These are phyloP conservation scores for Mycena rosella DNA, from an alignment of 768 basidiomycete species.

Conservation along the genomic window DNA sequence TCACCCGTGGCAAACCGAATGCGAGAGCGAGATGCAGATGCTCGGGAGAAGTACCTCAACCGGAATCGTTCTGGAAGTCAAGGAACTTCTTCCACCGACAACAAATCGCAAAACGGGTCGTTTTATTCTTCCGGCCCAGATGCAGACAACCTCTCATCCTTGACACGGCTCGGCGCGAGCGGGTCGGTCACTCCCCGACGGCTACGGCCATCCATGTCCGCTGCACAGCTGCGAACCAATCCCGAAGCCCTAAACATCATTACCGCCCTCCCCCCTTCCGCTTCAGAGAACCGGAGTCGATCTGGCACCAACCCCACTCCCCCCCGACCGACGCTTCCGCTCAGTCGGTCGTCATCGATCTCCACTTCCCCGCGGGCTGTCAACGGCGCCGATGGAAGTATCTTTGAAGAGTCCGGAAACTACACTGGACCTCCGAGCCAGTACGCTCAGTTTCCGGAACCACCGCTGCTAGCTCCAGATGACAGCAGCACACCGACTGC, in stretches of 20 bases:
- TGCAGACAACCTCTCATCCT: slow-evolving; percentile 66
- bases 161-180: slow-evolving; percentile 59
- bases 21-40: slow-evolving; percentile 87
- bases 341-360: slow-evolving; percentile 68
- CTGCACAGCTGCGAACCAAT: slow-evolving; percentile 76
- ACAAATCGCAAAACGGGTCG: slow-evolving; percentile 71
- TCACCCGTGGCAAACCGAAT: slow-evolving; percentile 87
- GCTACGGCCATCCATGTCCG: slow-evolving; percentile 81
- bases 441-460: slow-evolving; percentile 80
- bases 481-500: slow-evolving; percentile 66
- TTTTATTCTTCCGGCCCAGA: slow-evolving; percentile 65
- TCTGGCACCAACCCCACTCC: slow-evolving; percentile 76
- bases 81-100: slow-evolving; percentile 79
- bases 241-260: slow-evolving; percentile 51
- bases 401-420: slow-evolving; percentile 61
- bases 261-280: slow-evolving; percentile 45
- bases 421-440: slow-evolving; percentile 77
- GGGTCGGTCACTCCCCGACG: slow-evolving; percentile 72
- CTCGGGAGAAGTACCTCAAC: slow-evolving; percentile 87
- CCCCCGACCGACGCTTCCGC: slow-evolving; percentile 60
- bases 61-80: slow-evolving; percentile 88
- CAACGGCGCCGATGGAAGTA: slow-evolving; percentile 50
- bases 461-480: slow-evolving; percentile 60
- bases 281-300: slow-evolving; percentile 67
- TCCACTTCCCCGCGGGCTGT: slow-evolving; percentile 60